phyloP scores from a whole-genome alignment of 345 rosid genomes.

The Lagerstroemia speciosa region DNA sequence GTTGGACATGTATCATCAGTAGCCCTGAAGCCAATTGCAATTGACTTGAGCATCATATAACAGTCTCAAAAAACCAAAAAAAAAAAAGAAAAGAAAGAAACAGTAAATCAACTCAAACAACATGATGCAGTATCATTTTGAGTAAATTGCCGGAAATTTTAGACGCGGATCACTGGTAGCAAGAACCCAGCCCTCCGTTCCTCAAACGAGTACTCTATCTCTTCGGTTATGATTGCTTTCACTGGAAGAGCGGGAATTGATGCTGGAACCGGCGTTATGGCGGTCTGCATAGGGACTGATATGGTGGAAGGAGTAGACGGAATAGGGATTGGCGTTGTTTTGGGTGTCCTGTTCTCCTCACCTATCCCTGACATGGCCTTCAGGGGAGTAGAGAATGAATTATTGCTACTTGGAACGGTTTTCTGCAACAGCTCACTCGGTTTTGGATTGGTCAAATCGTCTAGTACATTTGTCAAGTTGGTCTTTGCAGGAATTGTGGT shows the following conservation, averaged over 20 bases:
- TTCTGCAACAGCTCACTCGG: conserved; percentile 26
- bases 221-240: conserved; percentile 26
- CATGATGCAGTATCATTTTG: neutral
- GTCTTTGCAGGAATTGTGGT: conserved; percentile 41
- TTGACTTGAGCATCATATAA: conserved; percentile 3
- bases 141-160: conserved; percentile 9
- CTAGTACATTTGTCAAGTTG: conserved; percentile 24
- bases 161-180: conserved; percentile 48
- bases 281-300: conserved; percentile 72
- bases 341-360: conserved; percentile 65
- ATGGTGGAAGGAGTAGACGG: conserved; percentile 63
- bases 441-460: conserved; percentile 11
- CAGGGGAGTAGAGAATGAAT: conserved; percentile 40
- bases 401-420: conserved; percentile 18
- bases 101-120: neutral
- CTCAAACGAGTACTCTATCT: conserved; percentile 75
- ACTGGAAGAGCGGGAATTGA: conserved; percentile 23
- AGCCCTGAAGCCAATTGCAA: neutral
- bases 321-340: conserved; percentile 37
- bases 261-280: conserved; percentile 48
- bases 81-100: too few species aligned
- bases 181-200: conserved; percentile 77
- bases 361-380: conserved; percentile 28
- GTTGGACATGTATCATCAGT: neutral
- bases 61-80: neutral